Base-by-base conservation (phyloP, 768 basidiomycete species). In the Russula emetica region DNA sequence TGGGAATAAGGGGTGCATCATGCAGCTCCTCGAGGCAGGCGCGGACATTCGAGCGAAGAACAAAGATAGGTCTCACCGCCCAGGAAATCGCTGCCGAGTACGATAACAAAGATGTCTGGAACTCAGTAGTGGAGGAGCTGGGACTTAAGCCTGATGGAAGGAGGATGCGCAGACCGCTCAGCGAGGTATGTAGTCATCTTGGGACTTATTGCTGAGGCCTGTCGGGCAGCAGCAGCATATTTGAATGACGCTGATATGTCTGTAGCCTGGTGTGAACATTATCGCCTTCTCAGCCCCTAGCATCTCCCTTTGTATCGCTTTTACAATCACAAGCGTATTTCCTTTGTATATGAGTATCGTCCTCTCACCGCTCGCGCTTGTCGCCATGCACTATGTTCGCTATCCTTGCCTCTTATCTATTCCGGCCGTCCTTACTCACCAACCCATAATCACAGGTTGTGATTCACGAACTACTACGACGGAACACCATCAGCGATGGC, bases 41-140 rank as follows among this genome's bases (percentile, higher is more conserved):
- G 90, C 86, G 1, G 90, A 92, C 71, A 74, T 95, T n/a, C 79
- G 78, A 36, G 84, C 85, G 8, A 88, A 88, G 70, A 93, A 95
- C 69, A 81, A 79, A 11, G 85, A 87, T 55, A 88, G 88, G 88
- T 9, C 84, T 94, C 70, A 94, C 93, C 1, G 85, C 95, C 51
- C 79, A 87, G 64, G 96, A 98, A 69, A 92, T 99, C 90, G 94
- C 96, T 1, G 80, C 85, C 22, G 92, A 95, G 74, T 77, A 96
- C 49, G 94, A 94, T 2, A 50, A 40, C 65, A 70, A 92, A 28
- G 89, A 86, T 3, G 88, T 93, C 5, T 98, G 90, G 87, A 88
- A 86, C 71, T 82, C 86, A 18, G 94, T 90, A 0, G 73, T 97
- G 69, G 86, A 88, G 70, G 93, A 96, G 71, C 87, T 89, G n/a